Evolutionary conservation across 73 alveolate species (phyloP), one percentile per base, ranked within the genome.

Genomic region (Durusdinium trenchii): DNA sequence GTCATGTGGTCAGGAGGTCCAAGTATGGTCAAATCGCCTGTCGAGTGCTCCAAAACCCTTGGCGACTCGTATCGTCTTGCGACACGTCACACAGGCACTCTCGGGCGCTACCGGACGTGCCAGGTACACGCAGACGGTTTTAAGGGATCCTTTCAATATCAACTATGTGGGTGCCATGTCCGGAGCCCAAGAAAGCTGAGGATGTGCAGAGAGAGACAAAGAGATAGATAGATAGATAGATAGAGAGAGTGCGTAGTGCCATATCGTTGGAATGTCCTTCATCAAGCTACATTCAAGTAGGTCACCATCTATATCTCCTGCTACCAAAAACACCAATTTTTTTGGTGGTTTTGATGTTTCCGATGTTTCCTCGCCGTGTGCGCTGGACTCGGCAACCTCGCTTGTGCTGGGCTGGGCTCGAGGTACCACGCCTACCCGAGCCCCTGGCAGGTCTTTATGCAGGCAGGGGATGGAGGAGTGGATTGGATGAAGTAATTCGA

Each of bases 401-500:
- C 12, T 57, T 23, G 73, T 32, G 73, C 4, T 60, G 73, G 69
- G 23, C 12, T 23, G 69, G 12, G 32, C 61, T 20, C 1, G 75
- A 91, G 98, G 98, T 94, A 94, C 50, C 99, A 78, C 42, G 99
- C 99, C 46, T 94, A 76, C 30, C 99, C 99, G 42, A 78, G 99
- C 51, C 99, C 99, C 1, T 94, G 99, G 99, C 99, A 94, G 52
- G 84, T 94, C 84, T 94, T 94, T 51, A 94, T 94, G 99, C 99
- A 94, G 99, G 99, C 47, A n/a, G 28, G 28, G 54, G 62, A 40
- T 9, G 64, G 64, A 20, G 64, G 64, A 9, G 28, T 9, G 20
- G 9, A 54, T n/a, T n/a, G n/a, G n/a, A n/a, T n/a, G n/a, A n/a
- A n/a, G n/a, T n/a, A n/a, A n/a, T n/a, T n/a, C n/a, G n/a, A n/a